Evolutionary conservation across 148 eudicot genomes (phyloP), one percentile per base, ranked within the genome.

Genomic region (Amaranthus cruentus): DNA sequence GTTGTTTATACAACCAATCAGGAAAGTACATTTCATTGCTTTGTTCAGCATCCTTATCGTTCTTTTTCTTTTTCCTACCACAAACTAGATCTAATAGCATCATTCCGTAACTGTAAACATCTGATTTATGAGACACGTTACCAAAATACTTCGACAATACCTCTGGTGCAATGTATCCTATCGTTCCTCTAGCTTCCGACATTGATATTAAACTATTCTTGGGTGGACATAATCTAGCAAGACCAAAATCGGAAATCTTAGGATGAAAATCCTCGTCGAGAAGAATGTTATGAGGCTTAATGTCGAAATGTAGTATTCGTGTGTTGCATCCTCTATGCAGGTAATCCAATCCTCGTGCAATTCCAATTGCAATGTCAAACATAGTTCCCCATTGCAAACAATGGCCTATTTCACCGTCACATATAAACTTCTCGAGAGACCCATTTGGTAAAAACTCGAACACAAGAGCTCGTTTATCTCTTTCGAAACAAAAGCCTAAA

Each of bases 131-230:
- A 4, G 76, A 73, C 43, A 73, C 60, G 46, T 50, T 11, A 12
- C 76, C 76, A 6, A 63, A 73, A 63, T 14, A 28, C 54, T 69
- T 63, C 11, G 61, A 52, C 5, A 73, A 63, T 5, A 73, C 69
- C 64, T 73, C 76, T 4, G 76, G 76, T 42, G 76, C 76, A 73
- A 73, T 73, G 69, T 73, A 73, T 44, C 76, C 76, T 38, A 72
- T 50, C 51, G 75, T 72, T 55, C 75, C 75, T 61, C 42, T 61
- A 49, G 75, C 75, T 61, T 42, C 76, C 15, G 50, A 73, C 76
- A 73, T 73, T 47, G 61, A 52, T 52, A 63, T 63, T 61, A 63
- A 62, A 73, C 76, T 73, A 4, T 43, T 5, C 9, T 63, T 63
- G 5, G 61, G 57, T 38, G 57, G 61, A 14, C 60, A 62, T 69